Evolutionary conservation across 257 asterid genomes (phyloP), one percentile per base, ranked within the genome.

Genomic region (Coffea canephora): DNA sequence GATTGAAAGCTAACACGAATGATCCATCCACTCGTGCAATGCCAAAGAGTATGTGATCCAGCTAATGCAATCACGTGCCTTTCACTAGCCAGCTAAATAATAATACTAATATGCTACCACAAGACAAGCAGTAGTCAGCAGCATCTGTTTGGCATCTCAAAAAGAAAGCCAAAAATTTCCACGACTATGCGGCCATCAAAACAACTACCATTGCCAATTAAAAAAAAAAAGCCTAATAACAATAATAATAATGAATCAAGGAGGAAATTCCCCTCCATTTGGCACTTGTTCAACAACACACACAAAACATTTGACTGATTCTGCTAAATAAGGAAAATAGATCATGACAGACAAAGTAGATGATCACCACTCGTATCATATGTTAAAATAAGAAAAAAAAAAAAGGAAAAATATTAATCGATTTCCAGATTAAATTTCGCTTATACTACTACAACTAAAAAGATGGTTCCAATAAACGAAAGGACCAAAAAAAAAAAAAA

Each of bases 41-140:
- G 23, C 61, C 61, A 14, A 61, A 61, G 6, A 46, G 45, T 61
- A 75, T 61, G 59, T 43, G 4, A 70, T 70, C 57, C 77, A 79
- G 82, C 82, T 78, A 78, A 71, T 39, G 10, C 3, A 71, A 45
- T 78, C 77, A 79, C 82, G 62, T 79, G 82, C 45, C 77, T 59
- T 65, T 66, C 52, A 57, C 77, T 31, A 21, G 62, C 82, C 71
- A 62, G 71, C 11, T 41, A 69, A 9, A 6, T 8, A 8, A 4
- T 39, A 68, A 4, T 31, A 36, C 15, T 36, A 68, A 23, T 25
- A 19, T 31, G 13, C 50, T 34, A 62, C 73, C 16, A 16, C 36
- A 21, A 15, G 52, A 41, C 43, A 27, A 45, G 27, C 34, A 31
- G 34, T 31, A 31, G 34, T 31, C 34, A 61, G 13, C 80, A 76